Evolutionary conservation across 202 grass and related monocot species (phyloP), one percentile per base, ranked within the genome.

Genomic region (Carex arenaria): DNA sequence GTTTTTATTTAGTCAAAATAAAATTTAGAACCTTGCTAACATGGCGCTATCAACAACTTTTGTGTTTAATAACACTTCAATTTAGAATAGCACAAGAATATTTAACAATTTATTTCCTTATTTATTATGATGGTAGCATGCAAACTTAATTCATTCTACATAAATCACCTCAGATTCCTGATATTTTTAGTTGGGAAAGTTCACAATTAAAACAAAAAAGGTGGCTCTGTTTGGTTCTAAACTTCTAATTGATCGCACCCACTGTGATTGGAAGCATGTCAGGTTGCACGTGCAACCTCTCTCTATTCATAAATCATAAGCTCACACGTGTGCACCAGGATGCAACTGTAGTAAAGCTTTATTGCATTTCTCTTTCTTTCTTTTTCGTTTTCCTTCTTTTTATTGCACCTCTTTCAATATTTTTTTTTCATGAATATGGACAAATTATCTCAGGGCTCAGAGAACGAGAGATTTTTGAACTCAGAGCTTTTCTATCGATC

Each of bases 401-500:
- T 28, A 13, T 75, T 75, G 30, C 36, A 45, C 43, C 36, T 19
- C 36, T 31, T 56, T 55, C 1, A 8, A 55, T 54, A 67, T 26
- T 9, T 23, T 71, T 71, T n/a, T 53, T 74, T 74, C 20, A 74
- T 54, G 12, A 53, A 74, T 54, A 53, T 54, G 47, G 45, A 74
- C 71, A 74, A 51, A 54, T 74, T 74, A 30, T 54, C 12, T 11
- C 47, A 74, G 71, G 45, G 71, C 71, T 74, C 71, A 15, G 47
- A 74, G 22, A 30, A 74, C 47, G 71, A 74, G 71, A 54, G 67
- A 53, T 74, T 30, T 26, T 74, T 74, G 20, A 74, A 74, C 70
- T 28, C 11, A 4, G 8, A 45, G 22, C 4, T 31, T 53, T 53
- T 74, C 12, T 3, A 74, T 54, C 12, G 1, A 45, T 74, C 10